Percentiles rank a stretch among this genome's conserved stretches.
phyloP scores from a whole-genome alignment of 2,329 filamentous ascomycete genomes.

The Colletotrichum kahawae region DNA sequence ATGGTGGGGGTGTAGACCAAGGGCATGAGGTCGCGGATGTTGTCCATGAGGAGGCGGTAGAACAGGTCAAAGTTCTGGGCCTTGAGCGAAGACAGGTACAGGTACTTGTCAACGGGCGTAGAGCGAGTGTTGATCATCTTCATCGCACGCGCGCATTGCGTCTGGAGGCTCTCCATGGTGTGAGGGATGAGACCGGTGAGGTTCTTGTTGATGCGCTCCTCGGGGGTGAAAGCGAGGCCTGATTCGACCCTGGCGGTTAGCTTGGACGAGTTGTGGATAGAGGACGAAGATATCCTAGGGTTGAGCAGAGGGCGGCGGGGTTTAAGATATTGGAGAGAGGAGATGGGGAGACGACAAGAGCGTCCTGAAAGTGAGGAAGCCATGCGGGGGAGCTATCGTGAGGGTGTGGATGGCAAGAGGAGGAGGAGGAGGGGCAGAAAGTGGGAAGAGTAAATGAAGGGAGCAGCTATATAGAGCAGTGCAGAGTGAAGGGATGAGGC shows the following conservation, averaged over 20 bases:
- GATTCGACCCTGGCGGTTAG: constrained; percentile 21
- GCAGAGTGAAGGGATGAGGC: constrained; percentile 17
- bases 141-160: constrained; percentile 70
- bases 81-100: constrained; percentile 80
- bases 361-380: constrained; percentile 17
- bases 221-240: constrained; percentile 70
- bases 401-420: neutral
- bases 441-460: neutral
- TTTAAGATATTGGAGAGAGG: neutral
- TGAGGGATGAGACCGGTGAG: constrained; percentile 70
- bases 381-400: neutral
- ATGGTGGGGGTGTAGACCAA: constrained; percentile 90
- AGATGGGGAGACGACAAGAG: constrained; percentile 17
- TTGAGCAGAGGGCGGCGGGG: neutral
- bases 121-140: constrained; percentile 74
- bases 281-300: neutral
- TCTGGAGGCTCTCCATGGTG: constrained; percentile 64
- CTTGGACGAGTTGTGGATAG: constrained; percentile 6
- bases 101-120: constrained; percentile 80
- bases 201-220: constrained; percentile 68
- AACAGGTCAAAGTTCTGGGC: constrained; percentile 80
- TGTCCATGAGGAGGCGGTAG: constrained; percentile 80
- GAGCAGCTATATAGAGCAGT: constrained; percentile 12
- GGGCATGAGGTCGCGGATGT: constrained; percentile 79
- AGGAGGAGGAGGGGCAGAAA: neutral